phyloP scores from a whole-genome alignment of 2,329 filamentous ascomycete species.

The Dactylonectria estremocensis region DNA sequence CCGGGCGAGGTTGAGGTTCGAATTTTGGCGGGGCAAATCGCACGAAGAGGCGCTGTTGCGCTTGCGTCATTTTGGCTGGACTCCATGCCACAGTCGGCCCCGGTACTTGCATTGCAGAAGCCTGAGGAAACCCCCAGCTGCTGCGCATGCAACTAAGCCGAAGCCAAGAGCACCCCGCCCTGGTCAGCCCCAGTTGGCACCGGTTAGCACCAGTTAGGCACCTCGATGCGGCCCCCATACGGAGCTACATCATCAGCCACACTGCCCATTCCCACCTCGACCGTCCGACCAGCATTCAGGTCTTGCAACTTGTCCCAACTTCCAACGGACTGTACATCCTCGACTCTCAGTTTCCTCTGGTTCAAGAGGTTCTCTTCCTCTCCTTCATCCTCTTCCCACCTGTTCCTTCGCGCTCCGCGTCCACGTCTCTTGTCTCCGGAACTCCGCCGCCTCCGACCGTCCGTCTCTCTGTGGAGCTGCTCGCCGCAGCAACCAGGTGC shows the following conservation, averaged over 20 bases:
- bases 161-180: conserved; percentile 37
- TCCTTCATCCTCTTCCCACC: conserved; percentile 29
- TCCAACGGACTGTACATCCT: conserved; percentile 33
- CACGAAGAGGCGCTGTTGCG: conserved; percentile 38
- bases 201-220: conserved; percentile 34
- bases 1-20: conserved; percentile 36
- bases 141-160: conserved; percentile 30
- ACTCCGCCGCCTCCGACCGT: conserved; percentile 23
- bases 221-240: conserved; percentile 32
- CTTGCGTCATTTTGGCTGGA: conserved; percentile 49
- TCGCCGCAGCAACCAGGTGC: conserved; percentile 48
- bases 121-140: conserved; percentile 12
- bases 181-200: conserved; percentile 9
- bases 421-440: conserved; percentile 37
- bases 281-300: conserved; percentile 31
- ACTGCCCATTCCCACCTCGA: conserved; percentile 36
- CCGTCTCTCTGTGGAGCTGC: conserved; percentile 46
- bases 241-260: conserved; percentile 50
- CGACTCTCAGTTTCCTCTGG: conserved; percentile 29
- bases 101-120: conserved; percentile 31
- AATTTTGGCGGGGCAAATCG: conserved; percentile 48
- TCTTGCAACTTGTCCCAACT: conserved; percentile 37
- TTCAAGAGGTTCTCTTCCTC: conserved; percentile 19
- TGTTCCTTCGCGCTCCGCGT: conserved; percentile 15
- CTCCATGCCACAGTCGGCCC: conserved; percentile 20